Evolutionary conservation across 2,329 filamentous ascomycete species (phyloP).

Genomic region (Gaeumannomyces tritici): DNA sequence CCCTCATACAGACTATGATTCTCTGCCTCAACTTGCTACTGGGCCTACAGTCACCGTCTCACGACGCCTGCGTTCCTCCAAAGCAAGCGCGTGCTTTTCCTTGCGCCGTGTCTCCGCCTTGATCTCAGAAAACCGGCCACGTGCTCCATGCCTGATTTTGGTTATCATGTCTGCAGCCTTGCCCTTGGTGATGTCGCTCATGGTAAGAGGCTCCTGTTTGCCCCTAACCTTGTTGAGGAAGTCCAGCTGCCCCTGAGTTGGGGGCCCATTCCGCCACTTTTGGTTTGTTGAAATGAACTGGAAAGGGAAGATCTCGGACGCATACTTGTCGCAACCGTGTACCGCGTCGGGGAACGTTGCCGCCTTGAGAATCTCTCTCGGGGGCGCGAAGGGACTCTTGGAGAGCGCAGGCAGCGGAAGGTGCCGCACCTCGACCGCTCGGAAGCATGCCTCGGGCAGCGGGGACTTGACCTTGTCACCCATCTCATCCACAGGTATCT

Average conservation of each 20-base stretch:
- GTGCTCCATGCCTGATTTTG: conserved; percentile 76
- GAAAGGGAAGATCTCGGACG: conserved; percentile 53
- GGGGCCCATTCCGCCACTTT: conserved; percentile 59
- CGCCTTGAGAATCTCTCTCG: conserved; percentile 57
- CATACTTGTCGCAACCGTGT: conserved; percentile 77
- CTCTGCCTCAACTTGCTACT: conserved; percentile 14
- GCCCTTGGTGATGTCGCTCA: conserved; percentile 61
- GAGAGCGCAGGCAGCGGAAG: conserved; percentile 32
- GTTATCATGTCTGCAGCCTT: conserved; percentile 86
- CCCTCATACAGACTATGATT: background rate
- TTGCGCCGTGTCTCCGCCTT: conserved; percentile 42
- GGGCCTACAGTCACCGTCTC: conserved; percentile 50
- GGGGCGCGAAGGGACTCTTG: conserved; percentile 56
- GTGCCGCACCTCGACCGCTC: conserved; percentile 37
- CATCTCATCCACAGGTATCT: conserved; percentile 8
- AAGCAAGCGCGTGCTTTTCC: conserved; percentile 21
- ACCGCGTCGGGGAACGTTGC: conserved; percentile 65
- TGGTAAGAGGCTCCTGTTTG: conserved; percentile 42
- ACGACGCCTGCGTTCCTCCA: conserved; percentile 25
- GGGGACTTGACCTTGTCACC: conserved; percentile 16
- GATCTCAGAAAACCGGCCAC: conserved; percentile 47
- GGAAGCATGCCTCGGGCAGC: conserved; percentile 22
- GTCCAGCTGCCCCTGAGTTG: conserved; percentile 55
- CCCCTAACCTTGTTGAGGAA: conserved; percentile 59
- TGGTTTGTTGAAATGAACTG: conserved; percentile 57